Conservation (phyloP, 73 alveolate species). For the Paramecium sexaurelia region DNA sequence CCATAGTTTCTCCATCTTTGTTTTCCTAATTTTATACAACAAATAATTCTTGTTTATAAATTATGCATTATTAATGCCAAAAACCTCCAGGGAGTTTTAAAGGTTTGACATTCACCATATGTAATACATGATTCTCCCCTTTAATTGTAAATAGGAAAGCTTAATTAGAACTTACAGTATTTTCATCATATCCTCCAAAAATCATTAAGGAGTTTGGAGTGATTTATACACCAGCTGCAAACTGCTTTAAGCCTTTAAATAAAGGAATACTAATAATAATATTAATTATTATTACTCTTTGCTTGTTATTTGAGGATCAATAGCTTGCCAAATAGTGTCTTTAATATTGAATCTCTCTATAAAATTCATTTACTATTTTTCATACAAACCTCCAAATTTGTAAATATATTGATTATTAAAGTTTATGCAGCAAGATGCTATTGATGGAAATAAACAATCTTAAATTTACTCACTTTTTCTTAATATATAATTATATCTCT, state of each 20-base stretch:
- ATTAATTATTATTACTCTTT: background rate
- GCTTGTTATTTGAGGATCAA: slow-evolving; percentile 11
- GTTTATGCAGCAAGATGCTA: slow-evolving; percentile 17
- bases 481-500: background rate
- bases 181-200: slow-evolving; percentile 28
- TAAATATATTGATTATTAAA: background rate
- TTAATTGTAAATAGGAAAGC: background rate
- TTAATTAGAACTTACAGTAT: background rate
- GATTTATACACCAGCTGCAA: slow-evolving; percentile 33
- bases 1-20: background rate
- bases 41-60: background rate
- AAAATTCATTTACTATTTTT: background rate
- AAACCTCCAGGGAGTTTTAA: slow-evolving; percentile 31
- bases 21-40: slow-evolving; percentile 6
- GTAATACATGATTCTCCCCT: background rate
- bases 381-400: slow-evolving; percentile 52
- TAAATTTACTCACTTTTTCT: background rate
- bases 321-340: background rate
- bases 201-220: background rate
- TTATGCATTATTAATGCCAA: slow-evolving; percentile 35
- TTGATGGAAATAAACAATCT: slow-evolving; percentile 16
- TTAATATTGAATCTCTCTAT: slow-evolving; percentile 39
- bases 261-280: background rate
- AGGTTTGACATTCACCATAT: background rate
- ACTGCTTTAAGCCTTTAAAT: slow-evolving; percentile 6